phyloP scores from a whole-genome alignment of 148 eudicot genomes.

The Silene conica region DNA sequence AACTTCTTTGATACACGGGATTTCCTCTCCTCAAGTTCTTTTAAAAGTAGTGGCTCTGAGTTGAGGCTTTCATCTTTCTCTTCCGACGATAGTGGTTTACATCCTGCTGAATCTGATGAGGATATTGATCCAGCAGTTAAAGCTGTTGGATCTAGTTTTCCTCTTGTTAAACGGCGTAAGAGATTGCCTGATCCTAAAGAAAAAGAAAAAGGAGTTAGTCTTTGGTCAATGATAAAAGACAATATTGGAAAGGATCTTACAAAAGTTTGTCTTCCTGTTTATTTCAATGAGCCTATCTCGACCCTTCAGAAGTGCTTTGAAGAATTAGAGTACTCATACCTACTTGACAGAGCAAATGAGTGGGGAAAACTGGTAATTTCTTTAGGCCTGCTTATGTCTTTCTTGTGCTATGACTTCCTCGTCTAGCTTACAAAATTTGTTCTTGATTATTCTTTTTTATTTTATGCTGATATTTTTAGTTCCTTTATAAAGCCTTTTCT shows the following conservation, averaged over 20 bases:
- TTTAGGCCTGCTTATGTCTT: slow-evolving; percentile 7
- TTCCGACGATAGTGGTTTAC: slow-evolving; percentile 52
- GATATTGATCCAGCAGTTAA: slow-evolving; percentile 49
- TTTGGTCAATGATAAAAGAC: slow-evolving; percentile 89
- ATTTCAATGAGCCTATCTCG: slow-evolving; percentile 81
- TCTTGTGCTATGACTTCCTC: background rate
- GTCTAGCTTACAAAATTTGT: background rate
- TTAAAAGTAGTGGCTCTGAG: slow-evolving; percentile 65
- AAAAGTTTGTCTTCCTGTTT: slow-evolving; percentile 84
- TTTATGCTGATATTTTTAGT: background rate
- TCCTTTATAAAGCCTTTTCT: background rate
- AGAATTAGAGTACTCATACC: slow-evolving; percentile 80
- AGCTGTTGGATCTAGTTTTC: slow-evolving; percentile 47
- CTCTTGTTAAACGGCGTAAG: slow-evolving; percentile 63
- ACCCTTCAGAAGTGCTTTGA: slow-evolving; percentile 78
- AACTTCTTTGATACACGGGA: slow-evolving; percentile 68
- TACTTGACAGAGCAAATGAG: slow-evolving; percentile 69
- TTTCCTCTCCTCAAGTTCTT: slow-evolving; percentile 70
- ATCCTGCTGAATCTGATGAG: slow-evolving; percentile 44
- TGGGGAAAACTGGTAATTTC: slow-evolving; percentile 66
- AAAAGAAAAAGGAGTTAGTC: slow-evolving; percentile 78
- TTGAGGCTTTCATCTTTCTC: slow-evolving; percentile 59
- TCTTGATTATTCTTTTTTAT: background rate
- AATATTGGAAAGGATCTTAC: slow-evolving; percentile 84
- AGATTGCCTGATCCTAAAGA: slow-evolving; percentile 76